These are phyloP conservation scores for Naganishia antarctica DNA, from an alignment of 768 basidiomycete species.

Conservation along the genomic window DNA sequence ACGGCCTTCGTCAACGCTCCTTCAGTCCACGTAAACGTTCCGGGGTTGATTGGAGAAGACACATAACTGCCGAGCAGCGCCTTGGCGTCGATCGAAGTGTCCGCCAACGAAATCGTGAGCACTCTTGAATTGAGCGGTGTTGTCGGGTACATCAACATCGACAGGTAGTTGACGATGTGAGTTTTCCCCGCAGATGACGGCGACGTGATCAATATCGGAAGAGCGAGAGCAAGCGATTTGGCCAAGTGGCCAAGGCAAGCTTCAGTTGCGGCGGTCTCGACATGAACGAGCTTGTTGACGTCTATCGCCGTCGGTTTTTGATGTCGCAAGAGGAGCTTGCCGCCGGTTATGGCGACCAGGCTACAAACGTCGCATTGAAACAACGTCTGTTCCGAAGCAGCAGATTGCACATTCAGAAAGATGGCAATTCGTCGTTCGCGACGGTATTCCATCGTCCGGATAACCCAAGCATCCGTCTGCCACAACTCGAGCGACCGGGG, in stretches of 20 bases:
- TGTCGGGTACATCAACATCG: conserved; percentile 59
- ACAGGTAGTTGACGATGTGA: conserved; percentile 70
- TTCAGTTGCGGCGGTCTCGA: conserved; percentile 62
- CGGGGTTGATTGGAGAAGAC: conserved; percentile 74
- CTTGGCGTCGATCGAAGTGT: conserved; percentile 90
- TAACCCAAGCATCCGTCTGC: conserved; percentile 20
- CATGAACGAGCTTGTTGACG: conserved; percentile 43
- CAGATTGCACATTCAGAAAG: background rate
- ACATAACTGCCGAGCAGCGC: conserved; percentile 88
- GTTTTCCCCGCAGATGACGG: conserved; percentile 85
- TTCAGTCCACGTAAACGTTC: conserved; percentile 93
- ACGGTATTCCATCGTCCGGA: conserved; percentile 16
- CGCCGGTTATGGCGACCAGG: conserved; percentile 58
- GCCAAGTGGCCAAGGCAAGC: conserved; percentile 62
- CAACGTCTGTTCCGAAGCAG: background rate
- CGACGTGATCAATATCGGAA: conserved; percentile 78
- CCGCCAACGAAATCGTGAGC: conserved; percentile 82
- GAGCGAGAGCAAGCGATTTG: conserved; percentile 60
- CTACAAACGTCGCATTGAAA: conserved; percentile 13
- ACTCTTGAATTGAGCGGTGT: conserved; percentile 59
- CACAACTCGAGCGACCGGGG: background rate
- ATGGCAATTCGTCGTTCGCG: conserved; percentile 4
- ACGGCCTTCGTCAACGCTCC: conserved; percentile 86
- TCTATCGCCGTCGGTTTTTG: conserved; percentile 42
- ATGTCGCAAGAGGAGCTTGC: conserved; percentile 59